Percentiles rank a stretch among this genome's conserved stretches.
These are phyloP conservation scores for Saturnispora galanensis DNA, from an alignment of 805 yeast genomes.

Conservation along the genomic window DNA sequence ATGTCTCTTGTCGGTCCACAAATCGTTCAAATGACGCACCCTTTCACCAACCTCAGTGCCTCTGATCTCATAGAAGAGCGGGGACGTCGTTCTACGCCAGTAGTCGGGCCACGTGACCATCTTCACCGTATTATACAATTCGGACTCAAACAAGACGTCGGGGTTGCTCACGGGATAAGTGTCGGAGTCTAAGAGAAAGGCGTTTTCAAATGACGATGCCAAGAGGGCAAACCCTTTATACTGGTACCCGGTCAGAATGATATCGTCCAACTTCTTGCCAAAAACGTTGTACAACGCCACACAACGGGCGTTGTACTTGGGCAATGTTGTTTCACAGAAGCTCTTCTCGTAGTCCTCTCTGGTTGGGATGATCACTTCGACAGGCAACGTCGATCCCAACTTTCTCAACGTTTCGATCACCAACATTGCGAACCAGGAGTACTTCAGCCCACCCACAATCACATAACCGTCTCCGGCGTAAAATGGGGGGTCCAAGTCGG, in stretches of 20 bases:
- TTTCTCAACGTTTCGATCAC: conserved; percentile 33
- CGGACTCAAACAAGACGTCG: conserved; percentile 37
- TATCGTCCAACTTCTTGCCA: conserved; percentile 21
- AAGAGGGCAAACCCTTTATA: conserved; percentile 36
- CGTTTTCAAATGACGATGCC: conserved; percentile 39
- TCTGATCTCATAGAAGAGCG: conserved; percentile 49
- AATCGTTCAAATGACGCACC: conserved; percentile 26
- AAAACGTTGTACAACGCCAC: conserved; percentile 29
- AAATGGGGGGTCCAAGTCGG: conserved; percentile 25
- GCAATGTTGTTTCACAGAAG: conserved; percentile 30
- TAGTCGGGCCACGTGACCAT: conserved; percentile 65
- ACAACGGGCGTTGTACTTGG: conserved; percentile 34
- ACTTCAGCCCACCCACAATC: conserved; percentile 36
- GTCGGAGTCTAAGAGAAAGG: conserved; percentile 37
- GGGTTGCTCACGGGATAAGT: conserved; percentile 39
- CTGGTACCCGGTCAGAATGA: conserved; percentile 28
- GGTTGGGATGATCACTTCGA: conserved; percentile 16
- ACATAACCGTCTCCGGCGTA: conserved; percentile 27
- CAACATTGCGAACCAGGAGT: conserved; percentile 32
- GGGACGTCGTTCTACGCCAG: conserved; percentile 59
- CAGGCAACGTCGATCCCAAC: conserved; percentile 33
- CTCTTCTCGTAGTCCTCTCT: conserved; percentile 11
- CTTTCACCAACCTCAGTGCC: conserved; percentile 28
- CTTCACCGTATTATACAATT: conserved; percentile 35
- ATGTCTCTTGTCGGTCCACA: conserved; percentile 15